Evolutionary conservation across 2,329 filamentous ascomycete genomes (phyloP), one percentile per base, ranked within the genome.

Genomic region (Colletotrichum liaoningense): DNA sequence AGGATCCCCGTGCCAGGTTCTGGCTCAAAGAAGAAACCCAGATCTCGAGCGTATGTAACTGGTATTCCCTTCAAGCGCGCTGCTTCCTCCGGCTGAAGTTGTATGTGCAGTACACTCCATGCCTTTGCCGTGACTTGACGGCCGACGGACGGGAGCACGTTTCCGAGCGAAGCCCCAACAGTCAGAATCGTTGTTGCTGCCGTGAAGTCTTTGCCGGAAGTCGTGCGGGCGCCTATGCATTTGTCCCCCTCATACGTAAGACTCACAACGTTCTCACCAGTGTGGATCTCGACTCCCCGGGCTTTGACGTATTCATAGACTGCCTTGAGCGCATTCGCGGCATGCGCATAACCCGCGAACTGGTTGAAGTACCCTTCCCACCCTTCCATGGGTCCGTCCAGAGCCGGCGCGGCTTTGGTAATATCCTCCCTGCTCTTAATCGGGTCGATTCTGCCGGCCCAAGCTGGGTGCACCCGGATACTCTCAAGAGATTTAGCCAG

Each of bases 11-110:
- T 91, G 69, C 85, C 84, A 0, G 85, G 86, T 74, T 92, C 90
- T 0, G 90, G 90, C 78, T 92, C 90, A 72, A 92, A 92, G 80
- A 91, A 90, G 82, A 92, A 92, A 0, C 90, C 90, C 0, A 92
- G 80, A 74, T 92, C 90, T 1, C 90, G 86, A 1, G 88, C 87
- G 65, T 91, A 90, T 0, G 88, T 90, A 0, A 91, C 88, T 0
- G 91, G 90, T 6, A 92, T 89, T 3, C 88, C 88, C 3, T 86
- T 85, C 1, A 92, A 84, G 5, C 79, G 80, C 5, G 85, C 83
- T 0, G 87, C 86, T 78, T 93, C 90, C 0, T 85, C 84, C 9
- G 87, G 83, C 0, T 84, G 89, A 1, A 92, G 83, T 63, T 88
- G 87, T 2, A 92, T 82, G 77, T 92, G 90, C 0, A 87, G 89